phyloP scores from a whole-genome alignment of 495 filamentous ascomycete species.

The Choiromyces venosus region DNA sequence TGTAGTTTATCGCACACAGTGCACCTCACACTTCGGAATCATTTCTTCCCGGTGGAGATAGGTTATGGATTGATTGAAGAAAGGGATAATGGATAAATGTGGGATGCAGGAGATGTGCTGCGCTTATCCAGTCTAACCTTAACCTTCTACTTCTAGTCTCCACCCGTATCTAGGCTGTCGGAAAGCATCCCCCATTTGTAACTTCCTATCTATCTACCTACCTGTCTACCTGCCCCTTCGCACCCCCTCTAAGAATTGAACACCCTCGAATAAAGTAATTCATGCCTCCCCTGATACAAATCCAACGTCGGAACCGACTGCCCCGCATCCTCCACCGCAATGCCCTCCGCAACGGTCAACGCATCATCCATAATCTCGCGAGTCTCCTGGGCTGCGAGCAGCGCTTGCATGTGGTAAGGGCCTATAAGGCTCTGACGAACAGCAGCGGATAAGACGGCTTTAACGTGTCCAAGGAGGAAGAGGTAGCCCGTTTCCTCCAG shows the following conservation, averaged over 20 bases:
- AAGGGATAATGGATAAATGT: not conserved
- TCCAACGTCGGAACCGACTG: slow-evolving; percentile 83
- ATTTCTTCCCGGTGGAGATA: not conserved
- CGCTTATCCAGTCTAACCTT: not conserved
- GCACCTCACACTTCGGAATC: not conserved
- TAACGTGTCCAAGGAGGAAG: slow-evolving; percentile 81
- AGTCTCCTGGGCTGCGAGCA: slow-evolving; percentile 64
- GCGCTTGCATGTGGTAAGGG: slow-evolving; percentile 82
- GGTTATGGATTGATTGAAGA: too few relatives aligned
- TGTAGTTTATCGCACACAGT: too few relatives aligned
- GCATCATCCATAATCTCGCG: slow-evolving; percentile 57
- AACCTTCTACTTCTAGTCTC: not conserved
- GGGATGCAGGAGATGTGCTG: not conserved
- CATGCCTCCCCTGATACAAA: slow-evolving; percentile 90
- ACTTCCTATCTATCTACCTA: not conserved
- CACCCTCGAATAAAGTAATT: slow-evolving; percentile 90
- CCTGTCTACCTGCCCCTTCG: not conserved
- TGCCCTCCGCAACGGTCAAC: slow-evolving; percentile 56
- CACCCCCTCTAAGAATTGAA: slow-evolving; percentile 57
- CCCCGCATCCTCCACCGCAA: slow-evolving; percentile 66
- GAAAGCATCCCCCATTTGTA: not conserved
- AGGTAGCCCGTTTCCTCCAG: slow-evolving; percentile 68
- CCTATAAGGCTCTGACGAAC: slow-evolving; percentile 85
- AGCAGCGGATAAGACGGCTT: slow-evolving; percentile 80
- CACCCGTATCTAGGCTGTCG: not conserved